Percentiles rank a stretch among this genome's conserved stretches.
phyloP scores from a whole-genome alignment of 2,329 filamentous ascomycete genomes.

The Cladophialophora carrionii region DNA sequence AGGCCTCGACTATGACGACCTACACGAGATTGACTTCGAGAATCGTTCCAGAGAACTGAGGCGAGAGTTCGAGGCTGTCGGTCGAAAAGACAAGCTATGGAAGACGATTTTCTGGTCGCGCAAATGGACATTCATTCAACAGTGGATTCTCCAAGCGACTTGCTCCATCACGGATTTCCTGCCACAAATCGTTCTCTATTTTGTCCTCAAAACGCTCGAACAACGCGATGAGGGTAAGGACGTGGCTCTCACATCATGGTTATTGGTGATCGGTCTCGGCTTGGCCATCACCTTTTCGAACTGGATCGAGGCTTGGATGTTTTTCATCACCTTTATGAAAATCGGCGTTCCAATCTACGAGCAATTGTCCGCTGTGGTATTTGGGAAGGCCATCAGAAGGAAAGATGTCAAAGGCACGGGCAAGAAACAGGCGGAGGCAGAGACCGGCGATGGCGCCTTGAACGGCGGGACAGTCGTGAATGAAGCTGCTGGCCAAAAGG shows the following conservation, averaged over 20 bases:
- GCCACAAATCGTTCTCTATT: conserved; percentile 70
- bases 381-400: conserved; percentile 73
- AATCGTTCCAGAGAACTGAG: conserved; percentile 58
- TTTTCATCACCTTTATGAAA: conserved; percentile 67
- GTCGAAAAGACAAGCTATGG: conserved; percentile 57
- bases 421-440: conserved; percentile 43
- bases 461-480: conserved; percentile 41
- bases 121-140: conserved; percentile 58
- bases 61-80: conserved; percentile 50
- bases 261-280: conserved; percentile 69
- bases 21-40: conserved; percentile 63
- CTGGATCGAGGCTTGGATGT: conserved; percentile 67
- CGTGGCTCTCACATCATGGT: conserved; percentile 61
- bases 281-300: conserved; percentile 58
- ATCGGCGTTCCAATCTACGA: conserved; percentile 68
- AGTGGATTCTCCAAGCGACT: conserved; percentile 61
- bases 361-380: conserved; percentile 72
- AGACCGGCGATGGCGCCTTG: conserved; percentile 27
- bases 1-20: conserved; percentile 63
- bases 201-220: conserved; percentile 69
- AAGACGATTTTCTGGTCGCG: conserved; percentile 63
- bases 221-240: conserved; percentile 51
- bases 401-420: conserved; percentile 71
- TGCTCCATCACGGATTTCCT: conserved; percentile 66
- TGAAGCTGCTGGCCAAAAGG: conserved; percentile 42